Base-by-base conservation (phyloP, 2,329 filamentous ascomycete species). In the Aspergillus pseudotamarii region DNA sequence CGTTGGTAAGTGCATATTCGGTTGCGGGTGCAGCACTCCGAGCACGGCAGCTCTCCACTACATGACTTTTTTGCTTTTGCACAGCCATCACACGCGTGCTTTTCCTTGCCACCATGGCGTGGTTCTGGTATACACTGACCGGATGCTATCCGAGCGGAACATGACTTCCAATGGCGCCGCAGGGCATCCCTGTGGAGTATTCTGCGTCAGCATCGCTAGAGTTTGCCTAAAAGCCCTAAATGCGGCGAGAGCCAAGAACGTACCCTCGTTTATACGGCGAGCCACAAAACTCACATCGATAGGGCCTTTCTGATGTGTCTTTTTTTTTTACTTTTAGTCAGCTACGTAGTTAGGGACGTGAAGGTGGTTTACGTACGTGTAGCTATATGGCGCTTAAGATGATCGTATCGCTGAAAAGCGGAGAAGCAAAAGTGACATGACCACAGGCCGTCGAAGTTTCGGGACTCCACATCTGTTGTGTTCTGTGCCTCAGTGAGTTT, bases 1-100 rank as follows among this genome's bases (percentile, higher is more conserved):
- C 69, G 69, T 28, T 68, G 63, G 32, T 73, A 74, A 11, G 68
- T 70, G 55, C 73, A 75, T 5, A 12, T 8, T 50, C 63, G 67
- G 11, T 57, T 60, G 32, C 70, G 66, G 19, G 68, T 63, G 23
- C 28, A 58, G 53, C 72, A 75, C 46, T 73, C 71, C 1, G 62
- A 53, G 28, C 72, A 74, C 2, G 72, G 71, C 6, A 53, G 43
- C 14, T 67, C 61, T 9, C 70, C 71, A 32, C 62, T 69, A 46
- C 72, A 74, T 16, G 69, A 71, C 41, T 72, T 73, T 58, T 71
- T 71, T 5, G 73, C 64, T 45, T 57, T 66, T 5, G 71, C 72
- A 56, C 71, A 75, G 34, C 66, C 68, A 60, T 75, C 72, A 61
- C 72, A 75, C n/a, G 72, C 72, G 34, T 71, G 68, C 43, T 69